A percentile compares a stretch with the other conserved stretches of the same genome.
Conservation (phyloP, 139 green algal genomes). For the Coelastrella sp. region DNA sequence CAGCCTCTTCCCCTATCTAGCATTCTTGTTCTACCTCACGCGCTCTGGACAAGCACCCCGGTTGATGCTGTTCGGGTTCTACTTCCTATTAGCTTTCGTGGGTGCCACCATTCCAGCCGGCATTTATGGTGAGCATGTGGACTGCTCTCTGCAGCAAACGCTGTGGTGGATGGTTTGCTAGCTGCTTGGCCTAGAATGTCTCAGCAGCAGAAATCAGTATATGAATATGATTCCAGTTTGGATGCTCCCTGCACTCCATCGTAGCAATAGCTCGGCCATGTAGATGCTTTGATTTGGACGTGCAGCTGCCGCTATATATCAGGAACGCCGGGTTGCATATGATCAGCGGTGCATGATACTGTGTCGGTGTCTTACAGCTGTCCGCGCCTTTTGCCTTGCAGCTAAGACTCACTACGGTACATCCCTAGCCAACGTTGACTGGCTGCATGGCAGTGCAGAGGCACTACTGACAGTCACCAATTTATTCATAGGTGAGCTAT, state of each 20-base stretch:
- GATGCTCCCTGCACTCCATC: too few relatives aligned
- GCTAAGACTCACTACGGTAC: slow-evolving; percentile 89
- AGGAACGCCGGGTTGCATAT: too few relatives aligned
- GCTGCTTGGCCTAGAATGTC: background rate
- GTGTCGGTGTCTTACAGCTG: too few relatives aligned
- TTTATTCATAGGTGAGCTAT: slow-evolving; percentile 86
- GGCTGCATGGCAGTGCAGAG: slow-evolving; percentile 96
- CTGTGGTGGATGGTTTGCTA: too few relatives aligned
- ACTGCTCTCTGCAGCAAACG: too few relatives aligned
- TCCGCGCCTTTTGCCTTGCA: slow-evolving; percentile 57
- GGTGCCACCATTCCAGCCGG: slow-evolving; percentile 93
- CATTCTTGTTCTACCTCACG: slow-evolving; percentile 93
- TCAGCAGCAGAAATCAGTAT: too few relatives aligned
- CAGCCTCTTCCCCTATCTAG: slow-evolving; percentile 93
- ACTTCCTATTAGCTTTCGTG: slow-evolving; percentile 98
- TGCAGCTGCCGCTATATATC: too few relatives aligned
- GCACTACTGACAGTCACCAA: slow-evolving; percentile 97
- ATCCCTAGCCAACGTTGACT: slow-evolving; percentile 96
- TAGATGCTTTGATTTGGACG: too few relatives aligned
- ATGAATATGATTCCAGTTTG: too few relatives aligned
- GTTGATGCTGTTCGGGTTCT: slow-evolving; percentile 90
- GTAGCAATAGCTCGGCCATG: too few relatives aligned
- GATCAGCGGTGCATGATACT: too few relatives aligned
- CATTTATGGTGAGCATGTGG: slow-evolving; percentile 81
- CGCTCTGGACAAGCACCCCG: slow-evolving; percentile 78